A percentile compares a stretch with the other conserved stretches of the same genome.
Conservation (phyloP, 129 eudicot genomes). For the Escallonia rubra region DNA sequence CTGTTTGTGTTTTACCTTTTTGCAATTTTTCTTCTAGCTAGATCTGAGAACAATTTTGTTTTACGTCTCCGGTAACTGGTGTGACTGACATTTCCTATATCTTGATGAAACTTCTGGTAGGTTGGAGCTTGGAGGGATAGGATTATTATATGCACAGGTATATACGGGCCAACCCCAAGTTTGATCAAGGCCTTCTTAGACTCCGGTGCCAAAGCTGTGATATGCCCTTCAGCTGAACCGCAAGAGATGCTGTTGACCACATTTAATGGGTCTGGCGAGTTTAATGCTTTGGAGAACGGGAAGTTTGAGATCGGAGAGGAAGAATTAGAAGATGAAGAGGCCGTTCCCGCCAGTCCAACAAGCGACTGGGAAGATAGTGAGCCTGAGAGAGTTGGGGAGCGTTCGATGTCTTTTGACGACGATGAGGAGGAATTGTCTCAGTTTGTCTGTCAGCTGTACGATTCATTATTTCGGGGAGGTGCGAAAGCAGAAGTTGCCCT, state of each 20-base stretch:
- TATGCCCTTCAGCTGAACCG: constrained; percentile 80
- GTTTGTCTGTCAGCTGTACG: constrained; percentile 68
- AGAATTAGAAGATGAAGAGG: constrained; percentile 45
- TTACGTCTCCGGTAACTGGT: background rate
- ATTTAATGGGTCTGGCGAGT: constrained; percentile 69
- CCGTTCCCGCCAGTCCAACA: constrained; percentile 52
- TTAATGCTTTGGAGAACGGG: constrained; percentile 60
- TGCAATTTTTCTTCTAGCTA: too few relatives aligned
- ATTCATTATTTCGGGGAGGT: constrained; percentile 61
- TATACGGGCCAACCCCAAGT: constrained; percentile 68
- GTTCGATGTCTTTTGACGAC: constrained; percentile 47
- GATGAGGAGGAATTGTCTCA: constrained; percentile 83
- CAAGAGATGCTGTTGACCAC: constrained; percentile 74
- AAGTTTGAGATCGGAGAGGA: constrained; percentile 92
- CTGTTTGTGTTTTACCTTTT: too few relatives aligned
- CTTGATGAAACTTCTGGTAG: constrained; percentile 25
- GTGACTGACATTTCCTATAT: background rate
- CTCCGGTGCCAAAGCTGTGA: constrained; percentile 93
- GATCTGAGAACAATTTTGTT: background rate
- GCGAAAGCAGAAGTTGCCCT: constrained; percentile 67
- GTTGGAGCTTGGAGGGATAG: constrained; percentile 98
- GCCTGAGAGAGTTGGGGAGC: constrained; percentile 54
- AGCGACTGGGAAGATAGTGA: constrained; percentile 99
- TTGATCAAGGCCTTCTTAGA: constrained; percentile 79
- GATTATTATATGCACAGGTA: constrained; percentile 75